Percentiles rank a stretch among this genome's conserved stretches.
Evolutionary conservation across 2,329 filamentous ascomycete genomes (phyloP).

Genomic region (Hypoxylon rubiginosum): DNA sequence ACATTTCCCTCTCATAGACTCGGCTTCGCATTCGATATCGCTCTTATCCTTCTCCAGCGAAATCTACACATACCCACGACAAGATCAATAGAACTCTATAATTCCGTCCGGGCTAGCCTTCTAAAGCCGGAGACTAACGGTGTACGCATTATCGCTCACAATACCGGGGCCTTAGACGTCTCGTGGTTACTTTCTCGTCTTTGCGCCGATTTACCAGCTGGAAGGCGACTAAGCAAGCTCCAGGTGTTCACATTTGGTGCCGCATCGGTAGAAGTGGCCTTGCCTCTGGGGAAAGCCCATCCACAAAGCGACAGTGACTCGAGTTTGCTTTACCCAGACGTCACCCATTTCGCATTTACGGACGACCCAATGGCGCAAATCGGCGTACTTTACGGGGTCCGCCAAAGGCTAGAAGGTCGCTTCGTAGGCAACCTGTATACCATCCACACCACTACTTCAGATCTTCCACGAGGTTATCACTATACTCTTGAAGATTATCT

Average conservation of each 20-base stretch:
- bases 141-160: constrained; percentile 58
- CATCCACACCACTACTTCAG: constrained; percentile 43
- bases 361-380: constrained; percentile 57
- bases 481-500: constrained; percentile 55
- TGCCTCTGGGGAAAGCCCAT: constrained; percentile 48
- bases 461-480: constrained; percentile 29
- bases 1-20: constrained; percentile 65
- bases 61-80: constrained; percentile 50
- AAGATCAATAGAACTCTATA: constrained; percentile 53
- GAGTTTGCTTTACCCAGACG: constrained; percentile 23
- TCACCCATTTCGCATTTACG: constrained; percentile 44
- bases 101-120: constrained; percentile 54
- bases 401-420: constrained; percentile 54
- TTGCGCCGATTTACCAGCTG: constrained; percentile 55
- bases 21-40: constrained; percentile 66
- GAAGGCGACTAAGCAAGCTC: constrained; percentile 53
- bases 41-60: constrained; percentile 54
- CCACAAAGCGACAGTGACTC: constrained; percentile 13
- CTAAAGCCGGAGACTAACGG: constrained; percentile 52
- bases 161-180: constrained; percentile 54
- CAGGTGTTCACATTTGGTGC: constrained; percentile 62
- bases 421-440: constrained; percentile 58
- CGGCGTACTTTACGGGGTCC: constrained; percentile 55
- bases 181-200: constrained; percentile 56
- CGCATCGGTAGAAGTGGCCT: constrained; percentile 55